Evolutionary conservation across 2,329 filamentous ascomycete species (phyloP), one percentile per base, ranked within the genome.

Genomic region (Phaeosphaeria sp.): DNA sequence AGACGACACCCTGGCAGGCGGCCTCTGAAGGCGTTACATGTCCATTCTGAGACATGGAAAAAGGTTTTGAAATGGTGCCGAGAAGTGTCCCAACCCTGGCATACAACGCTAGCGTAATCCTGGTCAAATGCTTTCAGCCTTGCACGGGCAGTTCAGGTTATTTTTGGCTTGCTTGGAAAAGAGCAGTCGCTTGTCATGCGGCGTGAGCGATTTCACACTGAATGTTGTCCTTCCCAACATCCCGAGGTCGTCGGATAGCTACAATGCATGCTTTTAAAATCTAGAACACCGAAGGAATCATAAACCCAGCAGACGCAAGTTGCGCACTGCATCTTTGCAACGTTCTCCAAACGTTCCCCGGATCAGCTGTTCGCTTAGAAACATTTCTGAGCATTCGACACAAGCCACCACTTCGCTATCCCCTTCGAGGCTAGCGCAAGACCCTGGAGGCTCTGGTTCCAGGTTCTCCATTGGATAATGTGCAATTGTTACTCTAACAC

Each of bases 311-410:
- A 33, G 39, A 42, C 30, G 48, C 33, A 36, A 17, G 48, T 40
- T 13, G 20, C 30, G 11, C 30, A 36, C 7, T 44, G 18, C 18
- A 44, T 22, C 18, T 22, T 13, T 44, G 44, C 44, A 46, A 22
- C 44, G 9, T n/a, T 3, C 22, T 46, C 22, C 6, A 46, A 25
- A 47, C 43, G 40, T 27, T 40, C 21, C 39, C 33, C 42, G 33
- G 43, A 53, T 47, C 21, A 40, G 13, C 27, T 40, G 27, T 21
- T 53, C 42, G 50, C 43, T 25, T 36, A 22, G 33, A 24, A 49
- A 21, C 43, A 49, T 30, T 50, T 54, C 57, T 50, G 27, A 47
- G n/a, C 53, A 53, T 58, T 51, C 52, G 47, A 63, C 53, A 53
- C 49, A 47, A 46, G 49, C 42, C 52, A 49, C 24, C 30, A 57